Evolutionary conservation across 2,329 filamentous ascomycete genomes (phyloP).

Genomic region (Leptographium galeiforme): DNA sequence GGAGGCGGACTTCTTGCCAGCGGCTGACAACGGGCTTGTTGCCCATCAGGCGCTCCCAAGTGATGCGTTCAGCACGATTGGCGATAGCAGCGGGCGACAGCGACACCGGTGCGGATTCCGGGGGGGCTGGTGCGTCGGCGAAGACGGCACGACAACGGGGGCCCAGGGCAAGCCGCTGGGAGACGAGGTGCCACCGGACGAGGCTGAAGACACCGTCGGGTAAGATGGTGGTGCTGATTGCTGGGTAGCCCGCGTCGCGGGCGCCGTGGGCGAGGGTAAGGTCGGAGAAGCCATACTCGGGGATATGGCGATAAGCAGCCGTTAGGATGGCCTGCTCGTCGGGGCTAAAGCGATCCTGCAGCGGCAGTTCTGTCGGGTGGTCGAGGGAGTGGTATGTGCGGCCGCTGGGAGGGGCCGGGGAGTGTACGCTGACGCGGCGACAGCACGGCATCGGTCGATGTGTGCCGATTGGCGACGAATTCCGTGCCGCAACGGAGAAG

Average conservation of each 20-base stretch:
- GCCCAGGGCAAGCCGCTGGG: slow-evolving; percentile 48
- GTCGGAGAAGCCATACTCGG: slow-evolving; percentile 67
- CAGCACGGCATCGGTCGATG: background rate
- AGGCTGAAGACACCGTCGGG: slow-evolving; percentile 70
- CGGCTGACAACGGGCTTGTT: slow-evolving; percentile 60
- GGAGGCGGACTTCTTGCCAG: slow-evolving; percentile 50
- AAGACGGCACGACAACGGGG: slow-evolving; percentile 25
- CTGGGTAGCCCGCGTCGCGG: slow-evolving; percentile 71
- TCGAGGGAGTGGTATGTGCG: slow-evolving; percentile 60
- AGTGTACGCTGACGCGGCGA: background rate
- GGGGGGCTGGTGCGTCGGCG: slow-evolving; percentile 16
- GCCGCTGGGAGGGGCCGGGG: slow-evolving; percentile 1
- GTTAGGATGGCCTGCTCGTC: slow-evolving; percentile 67
- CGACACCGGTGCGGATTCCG: background rate
- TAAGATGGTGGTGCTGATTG: slow-evolving; percentile 74
- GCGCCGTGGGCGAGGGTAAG: slow-evolving; percentile 64
- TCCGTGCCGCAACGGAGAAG: background rate
- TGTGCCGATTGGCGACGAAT: background rate
- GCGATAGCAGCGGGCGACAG: slow-evolving; percentile 28
- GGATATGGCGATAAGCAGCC: slow-evolving; percentile 67
- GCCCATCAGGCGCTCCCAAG: slow-evolving; percentile 62
- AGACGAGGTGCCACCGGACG: slow-evolving; percentile 63
- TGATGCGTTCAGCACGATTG: slow-evolving; percentile 54
- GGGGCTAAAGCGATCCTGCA: slow-evolving; percentile 47
- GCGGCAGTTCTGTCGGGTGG: slow-evolving; percentile 51